phyloP scores from a whole-genome alignment of 2,329 filamentous ascomycete species.

The Aureobasidium sp. region DNA sequence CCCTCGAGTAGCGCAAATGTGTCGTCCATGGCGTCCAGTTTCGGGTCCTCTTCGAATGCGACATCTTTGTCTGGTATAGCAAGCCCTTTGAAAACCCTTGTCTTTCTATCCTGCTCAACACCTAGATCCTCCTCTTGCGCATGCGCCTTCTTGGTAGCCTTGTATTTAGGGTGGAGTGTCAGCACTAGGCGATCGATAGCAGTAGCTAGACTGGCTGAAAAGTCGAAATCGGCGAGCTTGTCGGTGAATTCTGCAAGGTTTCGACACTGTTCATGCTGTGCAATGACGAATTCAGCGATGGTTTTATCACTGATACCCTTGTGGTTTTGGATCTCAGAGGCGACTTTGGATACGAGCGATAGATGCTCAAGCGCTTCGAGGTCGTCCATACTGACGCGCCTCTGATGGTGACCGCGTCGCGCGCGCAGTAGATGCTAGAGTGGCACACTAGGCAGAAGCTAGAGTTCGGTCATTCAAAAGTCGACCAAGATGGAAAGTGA shows the following conservation, averaged over 20 bases:
- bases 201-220: slow-evolving; percentile 78
- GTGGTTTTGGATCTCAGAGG: slow-evolving; percentile 90
- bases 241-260: slow-evolving; percentile 67
- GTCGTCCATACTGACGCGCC: slow-evolving; percentile 80
- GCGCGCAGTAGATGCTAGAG: too few species aligned
- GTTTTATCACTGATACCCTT: slow-evolving; percentile 88
- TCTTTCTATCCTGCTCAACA: slow-evolving; percentile 59
- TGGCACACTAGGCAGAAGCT: too few species aligned
- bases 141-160: slow-evolving; percentile 35
- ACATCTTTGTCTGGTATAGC: slow-evolving; percentile 72
- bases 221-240: slow-evolving; percentile 68
- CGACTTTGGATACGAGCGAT: slow-evolving; percentile 89
- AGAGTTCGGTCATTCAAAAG: too few species aligned
- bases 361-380: slow-evolving; percentile 85
- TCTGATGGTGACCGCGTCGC: too few species aligned
- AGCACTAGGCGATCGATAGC: slow-evolving; percentile 83
- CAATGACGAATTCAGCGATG: slow-evolving; percentile 92
- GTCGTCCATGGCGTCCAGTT: slow-evolving; percentile 73
- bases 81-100: slow-evolving; percentile 83
- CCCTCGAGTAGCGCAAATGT: slow-evolving; percentile 88
- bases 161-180: slow-evolving; percentile 88
- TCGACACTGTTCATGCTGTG: slow-evolving; percentile 71
- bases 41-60: slow-evolving; percentile 38
- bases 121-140: slow-evolving; percentile 32
- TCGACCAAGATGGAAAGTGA: too few species aligned